These are phyloP conservation scores for Naganishia vaughanmartiniae DNA, from an alignment of 768 basidiomycete species.

Conservation along the genomic window DNA sequence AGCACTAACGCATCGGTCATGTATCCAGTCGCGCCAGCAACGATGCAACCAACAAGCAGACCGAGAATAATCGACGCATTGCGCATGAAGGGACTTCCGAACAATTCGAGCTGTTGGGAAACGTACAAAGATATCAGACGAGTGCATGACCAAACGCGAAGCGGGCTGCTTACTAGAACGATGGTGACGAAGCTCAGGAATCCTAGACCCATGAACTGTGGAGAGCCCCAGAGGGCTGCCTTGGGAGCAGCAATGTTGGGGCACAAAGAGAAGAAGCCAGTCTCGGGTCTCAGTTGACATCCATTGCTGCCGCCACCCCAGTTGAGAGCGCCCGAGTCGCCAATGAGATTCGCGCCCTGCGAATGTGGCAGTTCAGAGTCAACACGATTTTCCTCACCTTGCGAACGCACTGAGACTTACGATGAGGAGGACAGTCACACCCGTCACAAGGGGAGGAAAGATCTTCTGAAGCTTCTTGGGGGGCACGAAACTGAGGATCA, in stretches of 20 bases:
- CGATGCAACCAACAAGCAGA: conserved; percentile 67
- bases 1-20: conserved; percentile 55
- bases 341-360: conserved; percentile 69
- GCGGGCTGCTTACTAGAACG: conserved; percentile 56
- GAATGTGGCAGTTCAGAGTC: neutral
- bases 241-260: conserved; percentile 69
- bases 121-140: neutral
- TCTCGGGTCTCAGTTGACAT: conserved; percentile 63
- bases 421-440: conserved; percentile 68
- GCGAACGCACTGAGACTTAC: neutral
- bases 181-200: conserved; percentile 77
- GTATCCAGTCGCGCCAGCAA: conserved; percentile 74
- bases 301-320: conserved; percentile 82
- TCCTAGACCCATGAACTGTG: conserved; percentile 80
- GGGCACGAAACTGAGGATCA: conserved; percentile 73
- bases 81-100: conserved; percentile 80
- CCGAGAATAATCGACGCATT: conserved; percentile 55
- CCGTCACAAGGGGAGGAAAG: conserved; percentile 80
- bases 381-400: neutral
- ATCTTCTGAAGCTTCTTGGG: conserved; percentile 57
- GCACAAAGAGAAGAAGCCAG: conserved; percentile 69
- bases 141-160: too few relatives aligned
- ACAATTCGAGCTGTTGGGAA: conserved; percentile 60
- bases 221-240: conserved; percentile 75
- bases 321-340: conserved; percentile 68